A percentile compares a stretch with the other conserved stretches of the same genome.
These are phyloP conservation scores for Fraxinus greggii DNA, from an alignment of 305 asterid genomes.

Conservation along the genomic window DNA sequence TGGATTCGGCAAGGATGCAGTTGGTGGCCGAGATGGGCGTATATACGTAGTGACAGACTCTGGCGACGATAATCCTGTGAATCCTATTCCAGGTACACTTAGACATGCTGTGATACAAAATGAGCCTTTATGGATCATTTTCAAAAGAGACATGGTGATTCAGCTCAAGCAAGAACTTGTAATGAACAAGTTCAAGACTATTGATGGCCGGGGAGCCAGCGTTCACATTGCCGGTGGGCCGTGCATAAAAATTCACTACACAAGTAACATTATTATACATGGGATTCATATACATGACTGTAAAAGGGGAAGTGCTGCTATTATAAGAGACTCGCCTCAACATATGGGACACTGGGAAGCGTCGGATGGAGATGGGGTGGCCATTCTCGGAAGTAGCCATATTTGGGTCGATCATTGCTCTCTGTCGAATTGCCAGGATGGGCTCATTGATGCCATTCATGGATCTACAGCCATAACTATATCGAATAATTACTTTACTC, in stretches of 20 bases:
- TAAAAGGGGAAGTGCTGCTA: conserved; percentile 43
- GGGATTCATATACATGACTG: conserved; percentile 77
- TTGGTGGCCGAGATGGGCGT: conserved; percentile 59
- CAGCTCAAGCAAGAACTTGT: conserved; percentile 58
- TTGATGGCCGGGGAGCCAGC: conserved; percentile 73
- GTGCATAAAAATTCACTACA: conserved; percentile 61
- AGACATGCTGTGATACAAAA: conserved; percentile 66
- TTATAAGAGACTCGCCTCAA: conserved; percentile 57
- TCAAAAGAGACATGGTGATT: conserved; percentile 62
- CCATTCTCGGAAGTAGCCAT: conserved; percentile 49
- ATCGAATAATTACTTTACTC: conserved; percentile 69
- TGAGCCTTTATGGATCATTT: conserved; percentile 74
- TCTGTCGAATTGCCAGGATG: conserved; percentile 65
- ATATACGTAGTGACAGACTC: conserved; percentile 62
- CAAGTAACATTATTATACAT: conserved; percentile 56
- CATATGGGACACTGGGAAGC: conserved; percentile 64
- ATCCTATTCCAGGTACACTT: conserved; percentile 68
- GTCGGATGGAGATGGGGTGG: conserved; percentile 74
- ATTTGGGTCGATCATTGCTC: conserved; percentile 85
- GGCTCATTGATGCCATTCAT: conserved; percentile 72
- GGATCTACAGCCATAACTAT: conserved; percentile 77
- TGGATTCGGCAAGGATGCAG: conserved; percentile 71
- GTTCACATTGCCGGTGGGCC: conserved; percentile 73
- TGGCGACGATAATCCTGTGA: conserved; percentile 54
- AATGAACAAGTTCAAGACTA: conserved; percentile 64